These are phyloP conservation scores for Coelastrella sp. DNA, from an alignment of 139 green algal genomes.

Conservation along the genomic window DNA sequence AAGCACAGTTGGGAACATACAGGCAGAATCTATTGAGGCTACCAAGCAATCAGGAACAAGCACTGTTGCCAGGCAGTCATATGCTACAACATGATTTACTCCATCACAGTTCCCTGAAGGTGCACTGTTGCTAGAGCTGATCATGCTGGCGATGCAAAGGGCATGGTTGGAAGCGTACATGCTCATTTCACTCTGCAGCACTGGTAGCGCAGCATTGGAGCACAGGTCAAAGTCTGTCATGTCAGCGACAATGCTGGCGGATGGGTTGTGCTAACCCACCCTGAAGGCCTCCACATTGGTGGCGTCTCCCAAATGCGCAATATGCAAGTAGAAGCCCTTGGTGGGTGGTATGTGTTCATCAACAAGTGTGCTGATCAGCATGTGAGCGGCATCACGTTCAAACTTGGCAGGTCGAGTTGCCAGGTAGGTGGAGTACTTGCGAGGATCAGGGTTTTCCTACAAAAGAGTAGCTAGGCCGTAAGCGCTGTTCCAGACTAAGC, in stretches of 20 bases:
- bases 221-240: no score
- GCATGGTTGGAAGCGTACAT: not conserved
- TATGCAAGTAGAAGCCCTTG: slow-evolving; percentile 79
- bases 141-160: not conserved
- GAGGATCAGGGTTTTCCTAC: slow-evolving; percentile 58
- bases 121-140: not conserved
- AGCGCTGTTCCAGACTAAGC: not conserved
- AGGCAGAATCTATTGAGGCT: not conserved
- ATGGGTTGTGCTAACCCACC: slow-evolving; percentile 41
- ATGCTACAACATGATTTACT: no score
- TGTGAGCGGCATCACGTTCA: slow-evolving; percentile 75
- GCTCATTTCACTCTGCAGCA: not conserved
- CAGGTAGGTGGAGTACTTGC: slow-evolving; percentile 82
- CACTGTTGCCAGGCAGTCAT: no score
- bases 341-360: slow-evolving; percentile 46
- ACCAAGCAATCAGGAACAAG: no score
- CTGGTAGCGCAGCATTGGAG: no score
- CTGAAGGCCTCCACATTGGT: slow-evolving; percentile 59
- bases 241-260: not conserved
- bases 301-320: slow-evolving; percentile 82
- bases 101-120: not conserved
- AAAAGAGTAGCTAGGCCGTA: no score
- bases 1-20: not conserved
- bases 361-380: slow-evolving; percentile 74
- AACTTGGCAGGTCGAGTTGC: slow-evolving; percentile 77